Conservation (phyloP, 139 green algal species). For the Pycnococcus provasolii region DNA sequence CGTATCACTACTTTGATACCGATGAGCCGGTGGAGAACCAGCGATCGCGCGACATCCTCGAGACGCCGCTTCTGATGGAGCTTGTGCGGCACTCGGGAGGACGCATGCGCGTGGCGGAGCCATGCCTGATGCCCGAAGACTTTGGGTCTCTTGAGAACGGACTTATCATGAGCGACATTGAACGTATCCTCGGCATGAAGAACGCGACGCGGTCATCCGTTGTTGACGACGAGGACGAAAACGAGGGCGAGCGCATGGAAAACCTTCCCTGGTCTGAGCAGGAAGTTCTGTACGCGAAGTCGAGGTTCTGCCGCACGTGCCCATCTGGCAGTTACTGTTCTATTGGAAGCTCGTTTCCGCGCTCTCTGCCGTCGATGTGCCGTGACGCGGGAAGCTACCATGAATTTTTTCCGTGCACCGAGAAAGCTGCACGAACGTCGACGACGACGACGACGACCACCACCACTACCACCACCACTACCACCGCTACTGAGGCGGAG, state of each 20-base stretch:
- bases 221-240: too few species aligned
- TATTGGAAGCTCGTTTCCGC: too few species aligned
- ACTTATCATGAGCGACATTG: too few species aligned
- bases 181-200: too few species aligned
- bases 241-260: too few species aligned
- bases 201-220: too few species aligned
- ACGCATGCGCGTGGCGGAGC: constrained; percentile 12
- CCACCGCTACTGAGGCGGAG: too few species aligned
- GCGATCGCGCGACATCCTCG: constrained; percentile 1
- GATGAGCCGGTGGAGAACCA: constrained; percentile 9
- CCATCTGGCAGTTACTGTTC: too few species aligned
- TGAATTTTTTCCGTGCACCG: neutral
- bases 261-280: too few species aligned
- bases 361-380: too few species aligned
- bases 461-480: neutral
- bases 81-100: constrained; percentile 9
- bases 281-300: too few species aligned
- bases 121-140: constrained; percentile 16
- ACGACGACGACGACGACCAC: neutral
- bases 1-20: constrained; percentile 19
- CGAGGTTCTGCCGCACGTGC: too few species aligned
- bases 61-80: constrained; percentile 4
- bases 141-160: neutral
- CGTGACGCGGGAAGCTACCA: neutral
- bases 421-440: neutral